Evolutionary conservation across 2,329 filamentous ascomycete genomes (phyloP).

Genomic region (Neodidymelliopsis sp.): DNA sequence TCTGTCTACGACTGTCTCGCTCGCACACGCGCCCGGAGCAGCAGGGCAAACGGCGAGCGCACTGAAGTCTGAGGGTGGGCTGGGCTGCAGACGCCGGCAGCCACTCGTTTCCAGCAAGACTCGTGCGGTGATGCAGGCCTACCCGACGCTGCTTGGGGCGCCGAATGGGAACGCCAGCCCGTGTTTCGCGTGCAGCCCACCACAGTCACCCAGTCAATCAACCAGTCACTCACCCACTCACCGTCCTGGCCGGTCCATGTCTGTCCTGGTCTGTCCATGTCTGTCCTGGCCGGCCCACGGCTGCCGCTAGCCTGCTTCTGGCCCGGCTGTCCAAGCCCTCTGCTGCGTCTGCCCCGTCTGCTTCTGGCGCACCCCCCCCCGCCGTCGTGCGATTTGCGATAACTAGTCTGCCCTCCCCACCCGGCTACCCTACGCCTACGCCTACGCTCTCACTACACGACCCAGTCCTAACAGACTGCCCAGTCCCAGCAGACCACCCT

Average conservation of each 20-base stretch:
- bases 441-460: constrained; percentile 26
- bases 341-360: constrained; percentile 20
- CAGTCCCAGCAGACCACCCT: constrained; percentile 15
- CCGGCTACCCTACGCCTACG: constrained; percentile 14
- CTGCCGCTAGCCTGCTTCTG: no score
- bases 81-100: constrained; percentile 17
- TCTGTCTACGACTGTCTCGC: constrained; percentile 13
- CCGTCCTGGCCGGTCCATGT: constrained; percentile 6
- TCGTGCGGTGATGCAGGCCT: constrained; percentile 38
- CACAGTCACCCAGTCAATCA: neutral
- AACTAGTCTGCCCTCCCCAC: constrained; percentile 39
- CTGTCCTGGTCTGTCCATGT: constrained; percentile 8
- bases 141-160: constrained; percentile 46
- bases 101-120: constrained; percentile 11
- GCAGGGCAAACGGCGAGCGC: constrained; percentile 23
- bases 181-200: constrained; percentile 21
- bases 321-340: constrained; percentile 11
- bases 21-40: constrained; percentile 12
- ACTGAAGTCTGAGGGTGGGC: constrained; percentile 4
- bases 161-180: constrained; percentile 32
- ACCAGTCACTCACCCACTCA: constrained; percentile 1
- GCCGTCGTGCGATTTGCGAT: constrained; percentile 22
- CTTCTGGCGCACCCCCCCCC: constrained; percentile 8
- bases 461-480: no score
- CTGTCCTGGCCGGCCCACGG: constrained; percentile 5